Evolutionary conservation across 441 rosid species (phyloP).

Genomic region (Iberis amara): DNA sequence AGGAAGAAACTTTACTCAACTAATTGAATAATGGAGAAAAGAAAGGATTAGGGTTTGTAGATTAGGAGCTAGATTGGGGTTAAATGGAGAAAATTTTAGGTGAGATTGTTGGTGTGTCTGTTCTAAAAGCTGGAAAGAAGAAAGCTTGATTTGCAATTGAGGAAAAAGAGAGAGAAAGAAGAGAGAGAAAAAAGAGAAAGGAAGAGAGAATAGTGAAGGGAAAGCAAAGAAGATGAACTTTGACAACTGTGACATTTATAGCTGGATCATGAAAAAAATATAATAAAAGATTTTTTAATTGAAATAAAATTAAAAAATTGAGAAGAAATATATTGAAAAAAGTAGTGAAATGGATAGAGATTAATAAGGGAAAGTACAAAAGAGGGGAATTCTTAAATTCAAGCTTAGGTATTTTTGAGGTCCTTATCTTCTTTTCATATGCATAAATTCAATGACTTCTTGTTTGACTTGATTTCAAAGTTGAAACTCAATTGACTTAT

Average conservation of each 20-base stretch:
- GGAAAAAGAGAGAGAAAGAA: conserved; percentile 42
- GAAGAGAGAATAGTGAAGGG: conserved; percentile 43
- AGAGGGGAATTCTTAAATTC: too few relatives aligned
- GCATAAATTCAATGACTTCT: too few relatives aligned
- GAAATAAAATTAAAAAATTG: not conserved
- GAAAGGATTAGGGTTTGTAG: conserved; percentile 17
- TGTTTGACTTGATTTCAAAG: too few relatives aligned
- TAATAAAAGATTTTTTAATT: not conserved
- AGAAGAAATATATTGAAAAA: too few relatives aligned
- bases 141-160: conserved; percentile 61
- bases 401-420: too few relatives aligned
- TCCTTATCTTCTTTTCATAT: too few relatives aligned
- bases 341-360: too few relatives aligned
- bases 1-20: conserved; percentile 28
- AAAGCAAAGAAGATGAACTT: conserved; percentile 39
- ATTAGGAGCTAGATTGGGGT: conserved; percentile 11
- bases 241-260: conserved; percentile 40
- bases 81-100: conserved; percentile 33
- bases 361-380: too few relatives aligned
- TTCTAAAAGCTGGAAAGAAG: conserved; percentile 52
- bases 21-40: not conserved
- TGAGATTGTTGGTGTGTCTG: conserved; percentile 54
- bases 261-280: conserved; percentile 16
- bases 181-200: conserved; percentile 27
- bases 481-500: too few relatives aligned